Conservation (phyloP, 441 rosid genomes). For the Breynia disticha region DNA sequence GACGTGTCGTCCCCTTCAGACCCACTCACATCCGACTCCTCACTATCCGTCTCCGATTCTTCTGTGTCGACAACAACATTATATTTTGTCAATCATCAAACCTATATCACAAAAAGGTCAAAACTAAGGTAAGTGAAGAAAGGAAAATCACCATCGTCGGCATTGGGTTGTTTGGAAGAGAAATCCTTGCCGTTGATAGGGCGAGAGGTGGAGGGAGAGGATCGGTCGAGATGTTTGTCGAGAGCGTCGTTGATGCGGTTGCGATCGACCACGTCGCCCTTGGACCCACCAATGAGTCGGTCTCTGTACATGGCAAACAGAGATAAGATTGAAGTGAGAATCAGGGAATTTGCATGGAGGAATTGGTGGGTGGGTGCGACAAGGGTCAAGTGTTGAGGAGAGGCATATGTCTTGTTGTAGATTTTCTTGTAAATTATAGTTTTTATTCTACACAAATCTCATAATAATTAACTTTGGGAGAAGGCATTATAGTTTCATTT, state of each 20-base stretch:
- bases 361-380: no score
- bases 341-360: no score
- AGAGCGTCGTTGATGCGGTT: slow-evolving; percentile 67
- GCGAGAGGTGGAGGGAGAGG: slow-evolving; percentile 68
- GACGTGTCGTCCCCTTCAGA: slow-evolving; percentile 88
- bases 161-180: slow-evolving; percentile 45
- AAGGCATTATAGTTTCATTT: no score
- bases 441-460: no score
- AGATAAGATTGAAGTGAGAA: no score
- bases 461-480: no score
- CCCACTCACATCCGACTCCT: slow-evolving; percentile 77
- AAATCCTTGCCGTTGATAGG: slow-evolving; percentile 33
- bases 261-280: slow-evolving; percentile 63
- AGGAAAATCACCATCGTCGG: slow-evolving; percentile 40
- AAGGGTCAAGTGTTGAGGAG: no score
- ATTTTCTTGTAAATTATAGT: no score
- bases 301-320: slow-evolving; percentile 37
- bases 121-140: not conserved
- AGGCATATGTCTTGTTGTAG: no score
- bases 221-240: slow-evolving; percentile 70
- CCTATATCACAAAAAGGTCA: not conserved
- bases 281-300: slow-evolving; percentile 47
- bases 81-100: not conserved
- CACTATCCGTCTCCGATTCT: slow-evolving; percentile 69
- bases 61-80: slow-evolving; percentile 19